Percentiles rank a stretch among this genome's conserved stretches.
These are phyloP conservation scores for Apiotrichum brassicae DNA, from an alignment of 1,284 basidiomycete species.

Conservation along the genomic window DNA sequence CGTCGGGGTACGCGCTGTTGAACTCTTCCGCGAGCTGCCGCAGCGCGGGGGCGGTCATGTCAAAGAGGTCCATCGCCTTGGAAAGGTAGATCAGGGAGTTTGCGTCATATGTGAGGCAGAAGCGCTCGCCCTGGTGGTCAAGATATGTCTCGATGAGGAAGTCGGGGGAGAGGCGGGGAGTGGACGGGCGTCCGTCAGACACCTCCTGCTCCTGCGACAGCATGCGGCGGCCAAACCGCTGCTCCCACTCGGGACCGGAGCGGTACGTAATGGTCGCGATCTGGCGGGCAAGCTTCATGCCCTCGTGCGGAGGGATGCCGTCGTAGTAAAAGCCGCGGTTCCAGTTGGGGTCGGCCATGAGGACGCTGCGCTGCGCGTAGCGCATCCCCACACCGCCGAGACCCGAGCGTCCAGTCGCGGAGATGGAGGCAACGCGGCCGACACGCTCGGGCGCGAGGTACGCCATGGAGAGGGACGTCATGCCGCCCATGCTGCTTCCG, in stretches of 20 bases:
- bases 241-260: constrained; percentile 98
- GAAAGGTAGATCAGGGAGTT: constrained; percentile 98
- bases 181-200: constrained; percentile 16
- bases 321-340: constrained; percentile 98
- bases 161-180: constrained; percentile 57
- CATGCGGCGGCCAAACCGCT: constrained; percentile 74
- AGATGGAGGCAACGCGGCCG: constrained; percentile 83
- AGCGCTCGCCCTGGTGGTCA: constrained; percentile 93
- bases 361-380: constrained; percentile 78
- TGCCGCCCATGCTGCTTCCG: constrained; percentile 92
- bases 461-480: constrained; percentile 93
- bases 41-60: constrained; percentile 79
- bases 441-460: constrained; percentile 89
- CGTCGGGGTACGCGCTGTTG: constrained; percentile 33
- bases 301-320: constrained; percentile 85
- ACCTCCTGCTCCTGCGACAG: constrained; percentile 37
- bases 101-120: constrained; percentile 98
- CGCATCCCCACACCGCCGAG: constrained; percentile 92
- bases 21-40: constrained; percentile 54
- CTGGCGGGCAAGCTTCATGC: constrained; percentile 97
- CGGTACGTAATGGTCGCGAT: constrained; percentile 99
- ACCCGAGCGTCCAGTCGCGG: constrained; percentile 83
- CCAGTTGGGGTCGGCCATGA: constrained; percentile 99
- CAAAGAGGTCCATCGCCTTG: constrained; percentile 99
- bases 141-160: constrained; percentile 98